phyloP scores from a whole-genome alignment of 2,329 filamentous ascomycete species.

The Leptodontidium sp. region DNA sequence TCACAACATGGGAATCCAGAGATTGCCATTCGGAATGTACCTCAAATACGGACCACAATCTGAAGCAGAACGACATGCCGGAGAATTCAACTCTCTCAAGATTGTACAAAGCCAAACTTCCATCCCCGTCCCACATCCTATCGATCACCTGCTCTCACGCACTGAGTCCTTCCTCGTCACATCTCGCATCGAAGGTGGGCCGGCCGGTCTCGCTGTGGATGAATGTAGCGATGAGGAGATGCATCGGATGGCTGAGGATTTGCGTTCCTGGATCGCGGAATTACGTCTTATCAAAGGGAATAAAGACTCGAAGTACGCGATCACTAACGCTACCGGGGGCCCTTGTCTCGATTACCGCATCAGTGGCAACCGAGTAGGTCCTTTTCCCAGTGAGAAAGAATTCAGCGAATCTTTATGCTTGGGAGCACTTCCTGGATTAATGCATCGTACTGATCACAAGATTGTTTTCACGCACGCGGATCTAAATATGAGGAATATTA shows the following conservation, averaged over 20 bases:
- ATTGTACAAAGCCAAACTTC: conserved; percentile 20
- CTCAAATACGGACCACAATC: conserved; percentile 27
- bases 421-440: conserved; percentile 19
- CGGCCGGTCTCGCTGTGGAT: conserved; percentile 19
- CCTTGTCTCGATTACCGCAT: conserved; percentile 31
- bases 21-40: conserved; percentile 32
- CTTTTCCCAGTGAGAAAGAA: conserved; percentile 27
- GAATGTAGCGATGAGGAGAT: conserved; percentile 29
- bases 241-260: conserved; percentile 24
- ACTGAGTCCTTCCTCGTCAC: conserved; percentile 26
- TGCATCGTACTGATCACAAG: conserved; percentile 26
- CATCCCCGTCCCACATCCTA: conserved; percentile 26
- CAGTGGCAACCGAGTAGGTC: conserved; percentile 20
- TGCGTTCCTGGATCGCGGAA: conserved; percentile 27
- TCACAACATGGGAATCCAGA: conserved; percentile 19
- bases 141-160: conserved; percentile 23
- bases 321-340: conserved; percentile 25
- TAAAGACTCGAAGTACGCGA: conserved; percentile 21
- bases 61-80: conserved; percentile 16
- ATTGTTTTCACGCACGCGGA: conserved; percentile 59
- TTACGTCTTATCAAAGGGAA: conserved; percentile 21
- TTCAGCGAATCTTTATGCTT: conserved; percentile 26
- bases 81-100: conserved; percentile 29
- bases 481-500: conserved; percentile 55
- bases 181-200: conserved; percentile 26